These are phyloP conservation scores for Cladosporium halotolerans DNA, from an alignment of 2,329 filamentous ascomycete genomes.

Conservation along the genomic window DNA sequence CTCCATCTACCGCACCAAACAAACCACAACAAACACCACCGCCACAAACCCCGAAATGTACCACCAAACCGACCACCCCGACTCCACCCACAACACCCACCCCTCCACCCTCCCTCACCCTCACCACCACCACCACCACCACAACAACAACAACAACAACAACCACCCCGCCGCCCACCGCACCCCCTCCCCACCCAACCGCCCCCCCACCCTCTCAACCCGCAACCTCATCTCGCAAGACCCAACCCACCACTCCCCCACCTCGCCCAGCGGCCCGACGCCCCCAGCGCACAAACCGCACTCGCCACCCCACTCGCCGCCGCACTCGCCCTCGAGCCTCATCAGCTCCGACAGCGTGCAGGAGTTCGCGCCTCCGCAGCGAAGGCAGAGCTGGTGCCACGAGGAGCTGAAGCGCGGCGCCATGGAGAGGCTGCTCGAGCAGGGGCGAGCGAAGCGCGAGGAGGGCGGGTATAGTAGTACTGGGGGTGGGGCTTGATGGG, in stretches of 20 bases:
- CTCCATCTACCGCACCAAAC: background rate
- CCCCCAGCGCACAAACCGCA: constrained; percentile 7
- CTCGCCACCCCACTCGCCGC: constrained; percentile 10
- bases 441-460: constrained; percentile 1
- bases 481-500: background rate
- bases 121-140: constrained; percentile 11
- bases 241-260: constrained; percentile 11
- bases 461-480: constrained; percentile 12
- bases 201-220: constrained; percentile 11
- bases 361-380: constrained; percentile 11
- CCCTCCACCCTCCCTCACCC: constrained; percentile 12
- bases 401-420: constrained; percentile 26
- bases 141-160: background rate
- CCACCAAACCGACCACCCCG: constrained; percentile 10
- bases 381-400: constrained; percentile 26
- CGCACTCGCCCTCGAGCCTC: constrained; percentile 8
- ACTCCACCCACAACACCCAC: constrained; percentile 11
- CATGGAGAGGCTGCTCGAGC: constrained; percentile 24
- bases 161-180: constrained; percentile 9
- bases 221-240: constrained; percentile 11
- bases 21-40: constrained; percentile 3
- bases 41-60: constrained; percentile 10
- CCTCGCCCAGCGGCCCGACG: constrained; percentile 9
- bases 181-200: constrained; percentile 2
- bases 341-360: constrained; percentile 13